phyloP scores from a whole-genome alignment of 1,139 yeast species.

The Scheffersomyces segobiensis region DNA sequence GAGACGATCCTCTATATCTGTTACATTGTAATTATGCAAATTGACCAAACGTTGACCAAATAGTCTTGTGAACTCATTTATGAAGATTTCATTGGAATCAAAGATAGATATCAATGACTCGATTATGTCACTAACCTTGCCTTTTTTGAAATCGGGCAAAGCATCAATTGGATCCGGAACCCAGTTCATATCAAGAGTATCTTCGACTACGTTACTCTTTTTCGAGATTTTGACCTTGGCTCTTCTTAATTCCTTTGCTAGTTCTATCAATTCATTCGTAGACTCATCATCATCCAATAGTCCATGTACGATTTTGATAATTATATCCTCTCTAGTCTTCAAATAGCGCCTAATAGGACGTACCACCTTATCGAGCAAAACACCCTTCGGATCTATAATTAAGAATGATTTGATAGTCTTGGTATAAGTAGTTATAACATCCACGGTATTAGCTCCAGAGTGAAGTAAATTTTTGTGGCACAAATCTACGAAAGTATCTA shows the following conservation, averaged over 20 bases:
- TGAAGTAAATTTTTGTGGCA: slow-evolving; percentile 62
- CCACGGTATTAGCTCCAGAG: slow-evolving; percentile 81
- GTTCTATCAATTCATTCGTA: slow-evolving; percentile 43
- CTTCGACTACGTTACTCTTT: slow-evolving; percentile 26
- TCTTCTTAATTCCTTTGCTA: slow-evolving; percentile 53
- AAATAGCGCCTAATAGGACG: slow-evolving; percentile 69
- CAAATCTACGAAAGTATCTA: slow-evolving; percentile 50
- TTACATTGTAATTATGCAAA: slow-evolving; percentile 45
- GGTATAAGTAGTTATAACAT: slow-evolving; percentile 68
- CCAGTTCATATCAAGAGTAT: slow-evolving; percentile 61
- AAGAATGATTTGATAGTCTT: slow-evolving; percentile 72
- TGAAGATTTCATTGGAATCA: slow-evolving; percentile 74
- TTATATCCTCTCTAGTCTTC: slow-evolving; percentile 72
- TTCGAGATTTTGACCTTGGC: background rate
- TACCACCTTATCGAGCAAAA: slow-evolving; percentile 72
- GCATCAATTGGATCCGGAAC: slow-evolving; percentile 93
- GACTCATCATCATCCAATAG: slow-evolving; percentile 51
- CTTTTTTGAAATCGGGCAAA: slow-evolving; percentile 75
- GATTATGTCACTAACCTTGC: slow-evolving; percentile 64
- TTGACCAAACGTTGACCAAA: slow-evolving; percentile 64
- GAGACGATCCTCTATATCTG: slow-evolving; percentile 42
- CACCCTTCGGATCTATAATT: slow-evolving; percentile 86
- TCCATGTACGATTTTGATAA: slow-evolving; percentile 70
- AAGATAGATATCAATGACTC: slow-evolving; percentile 74
- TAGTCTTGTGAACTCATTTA: slow-evolving; percentile 66